A percentile compares a stretch with the other conserved stretches of the same genome.
Evolutionary conservation across 306 rosid species (phyloP).

Genomic region (Parietaria judaica): DNA sequence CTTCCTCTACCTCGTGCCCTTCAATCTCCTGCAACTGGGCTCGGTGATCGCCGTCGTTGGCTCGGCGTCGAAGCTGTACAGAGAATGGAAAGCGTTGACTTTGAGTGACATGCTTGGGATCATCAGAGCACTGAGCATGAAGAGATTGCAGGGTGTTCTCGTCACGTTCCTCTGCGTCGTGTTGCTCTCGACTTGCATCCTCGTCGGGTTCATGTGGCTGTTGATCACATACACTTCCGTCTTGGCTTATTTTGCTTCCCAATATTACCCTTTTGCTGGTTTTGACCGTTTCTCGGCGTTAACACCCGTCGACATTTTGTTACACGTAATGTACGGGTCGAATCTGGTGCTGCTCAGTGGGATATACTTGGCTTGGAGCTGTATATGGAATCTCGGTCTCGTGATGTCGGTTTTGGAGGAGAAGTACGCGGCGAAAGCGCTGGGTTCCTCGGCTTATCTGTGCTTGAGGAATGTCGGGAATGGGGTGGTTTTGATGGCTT

Average conservation of each 20-base stretch:
- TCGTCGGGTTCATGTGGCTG: constrained; percentile 14
- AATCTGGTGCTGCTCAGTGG: constrained; percentile 19
- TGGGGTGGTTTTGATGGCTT: constrained; percentile 44
- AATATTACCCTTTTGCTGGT: neutral
- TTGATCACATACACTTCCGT: constrained; percentile 6
- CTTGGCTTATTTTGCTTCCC: neutral
- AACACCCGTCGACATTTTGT: neutral
- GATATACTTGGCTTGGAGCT: constrained; percentile 44
- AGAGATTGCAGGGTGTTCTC: constrained; percentile 10
- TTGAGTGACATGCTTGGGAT: constrained; percentile 5
- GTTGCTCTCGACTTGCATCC: constrained; percentile 10
- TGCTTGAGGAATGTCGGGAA: constrained; percentile 29
- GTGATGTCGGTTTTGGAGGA: constrained; percentile 48
- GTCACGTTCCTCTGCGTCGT: constrained; percentile 12
- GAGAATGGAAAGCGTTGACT: constrained; percentile 9
- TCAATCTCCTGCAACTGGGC: constrained; percentile 17
- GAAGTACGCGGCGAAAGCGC: constrained; percentile 31
- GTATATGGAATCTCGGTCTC: constrained; percentile 49
- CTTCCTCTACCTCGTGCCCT: constrained; percentile 17
- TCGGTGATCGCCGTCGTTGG: constrained; percentile 6
- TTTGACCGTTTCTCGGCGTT: neutral
- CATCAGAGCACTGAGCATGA: neutral
- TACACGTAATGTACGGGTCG: constrained; percentile 13
- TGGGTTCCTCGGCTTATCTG: constrained; percentile 31
- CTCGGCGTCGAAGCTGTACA: constrained; percentile 15